Evolutionary conservation across 2,329 filamentous ascomycete genomes (phyloP).

Genomic region (Zarea fungicola): DNA sequence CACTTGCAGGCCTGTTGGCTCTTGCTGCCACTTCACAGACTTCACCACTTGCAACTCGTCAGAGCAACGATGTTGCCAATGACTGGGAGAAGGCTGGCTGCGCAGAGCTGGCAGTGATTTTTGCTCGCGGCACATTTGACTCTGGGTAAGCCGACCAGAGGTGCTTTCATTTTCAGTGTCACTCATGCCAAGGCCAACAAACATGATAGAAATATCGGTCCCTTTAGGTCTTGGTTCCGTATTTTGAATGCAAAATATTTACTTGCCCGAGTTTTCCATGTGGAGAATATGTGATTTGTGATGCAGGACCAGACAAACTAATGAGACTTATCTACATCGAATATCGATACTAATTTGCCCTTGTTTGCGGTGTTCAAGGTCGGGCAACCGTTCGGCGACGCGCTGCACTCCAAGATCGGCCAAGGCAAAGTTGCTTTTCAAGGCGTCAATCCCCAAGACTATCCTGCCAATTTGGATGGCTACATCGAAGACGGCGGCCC

Average conservation of each 20-base stretch:
- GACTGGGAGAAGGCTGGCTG: neutral
- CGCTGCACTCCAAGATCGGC: constrained; percentile 2
- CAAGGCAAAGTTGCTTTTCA: constrained; percentile 10
- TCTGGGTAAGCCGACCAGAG: constrained; percentile 10
- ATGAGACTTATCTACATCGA: too few relatives aligned
- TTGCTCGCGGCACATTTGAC: constrained; percentile 15
- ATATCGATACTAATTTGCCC: too few relatives aligned
- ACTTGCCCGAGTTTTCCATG: too few relatives aligned
- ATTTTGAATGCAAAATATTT: too few relatives aligned
- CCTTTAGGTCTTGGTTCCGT: too few relatives aligned
- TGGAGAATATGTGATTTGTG: too few relatives aligned
- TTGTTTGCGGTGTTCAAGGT: too few relatives aligned
- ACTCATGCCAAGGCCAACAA: too few relatives aligned
- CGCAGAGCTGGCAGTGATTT: constrained; percentile 14
- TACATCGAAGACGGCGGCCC: constrained; percentile 14
- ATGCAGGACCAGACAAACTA: too few relatives aligned
- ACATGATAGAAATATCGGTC: constrained; percentile 13
- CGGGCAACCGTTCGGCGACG: constrained; percentile 12
- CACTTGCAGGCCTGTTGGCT: neutral
- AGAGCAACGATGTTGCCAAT: constrained; percentile 2
- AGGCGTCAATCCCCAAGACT: constrained; percentile 11
- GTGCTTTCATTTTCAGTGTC: too few relatives aligned
- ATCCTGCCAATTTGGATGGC: constrained; percentile 12
- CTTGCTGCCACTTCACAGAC: neutral
- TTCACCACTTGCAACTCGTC: neutral